Evolutionary conservation across 352 stramenopile genomes (phyloP).

Genomic region (Phytophthora nicotianae): DNA sequence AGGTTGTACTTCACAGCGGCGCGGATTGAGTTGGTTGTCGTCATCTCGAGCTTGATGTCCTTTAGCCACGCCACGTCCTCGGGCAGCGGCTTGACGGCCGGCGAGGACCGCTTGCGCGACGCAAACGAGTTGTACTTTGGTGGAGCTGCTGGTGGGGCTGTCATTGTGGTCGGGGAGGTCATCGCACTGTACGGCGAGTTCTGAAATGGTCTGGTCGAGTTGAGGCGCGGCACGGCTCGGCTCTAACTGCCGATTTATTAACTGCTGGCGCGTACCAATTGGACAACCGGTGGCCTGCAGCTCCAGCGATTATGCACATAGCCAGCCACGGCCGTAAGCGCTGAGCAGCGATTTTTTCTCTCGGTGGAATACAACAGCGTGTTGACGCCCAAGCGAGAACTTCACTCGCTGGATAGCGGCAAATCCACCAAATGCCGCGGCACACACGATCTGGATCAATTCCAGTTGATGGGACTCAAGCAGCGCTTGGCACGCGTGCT

Average conservation of each 20-base stretch:
- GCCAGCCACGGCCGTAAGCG: conserved; percentile 13
- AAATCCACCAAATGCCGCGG: conserved; percentile 29
- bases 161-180: conserved; percentile 19
- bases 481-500: not conserved
- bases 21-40: conserved; percentile 29
- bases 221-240: conserved; percentile 11
- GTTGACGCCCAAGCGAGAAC: conserved; percentile 12
- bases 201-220: conserved; percentile 25
- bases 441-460: conserved; percentile 2
- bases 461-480: conserved; percentile 7
- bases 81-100: conserved; percentile 33
- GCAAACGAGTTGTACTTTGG: conserved; percentile 31
- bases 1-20: conserved; percentile 38
- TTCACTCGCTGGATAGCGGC: conserved; percentile 24
- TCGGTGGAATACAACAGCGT: conserved; percentile 17
- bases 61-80: conserved; percentile 45
- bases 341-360: conserved; percentile 21
- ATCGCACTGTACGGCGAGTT: conserved; percentile 28
- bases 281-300: conserved; percentile 29
- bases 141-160: not conserved
- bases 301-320: conserved; percentile 22
- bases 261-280: conserved; percentile 29
- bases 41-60: conserved; percentile 42
- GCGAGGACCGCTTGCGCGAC: conserved; percentile 37
- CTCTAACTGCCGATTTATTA: conserved; percentile 33